Evolutionary conservation across 129 eudicot genomes (phyloP), one percentile per base, ranked within the genome.

Genomic region (Pseudognaphalium luteoalbum): DNA sequence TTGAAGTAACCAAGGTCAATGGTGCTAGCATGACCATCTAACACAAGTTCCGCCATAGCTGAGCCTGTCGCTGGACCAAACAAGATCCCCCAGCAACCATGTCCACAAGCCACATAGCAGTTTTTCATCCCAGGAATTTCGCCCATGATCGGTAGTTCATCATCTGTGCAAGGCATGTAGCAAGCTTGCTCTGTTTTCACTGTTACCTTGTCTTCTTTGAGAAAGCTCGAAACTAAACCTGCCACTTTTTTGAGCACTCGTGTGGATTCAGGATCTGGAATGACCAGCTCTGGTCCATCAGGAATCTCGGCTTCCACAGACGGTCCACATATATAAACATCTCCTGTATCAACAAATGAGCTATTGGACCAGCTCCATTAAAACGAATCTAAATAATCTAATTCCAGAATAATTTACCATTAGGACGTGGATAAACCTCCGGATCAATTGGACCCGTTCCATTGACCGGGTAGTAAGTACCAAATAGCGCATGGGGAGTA

Each of bases 31-130:
- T 56, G 70, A 61, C 96, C 92, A 80, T 92, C 94, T 14, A 90
- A 34, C 65, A 90, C 87, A 58, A 92, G 98, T 85, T 92, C 98
- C 2, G 98, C 87, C 78, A 92, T 76, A 17, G 98, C 96, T 29
- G 84, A 87, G 1, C 98, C 96, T 9, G 93, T 92, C 30, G 98
- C 98, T 0, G 98, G 98, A 15, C 96, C 96, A 68, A 88, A 90
- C 1, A 92, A 15, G 28, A 74, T 90, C 0, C 98, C 98, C 98
- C 96, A 93, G 60, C 92, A 93, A 59, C 88, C 88, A 77, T 93
- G 97, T 11, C 96, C 95, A 0, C 95, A 90, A 29, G 95, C 89
- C 66, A 90, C 96, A 64, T 78, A 90, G 65, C 96, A 93, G 3
- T 81, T 85, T 65, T 82, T 80, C 52, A 90, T 75, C 28, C 88